These are phyloP conservation scores for Auricularia sp. DNA, from an alignment of 768 basidiomycete species.

Conservation along the genomic window DNA sequence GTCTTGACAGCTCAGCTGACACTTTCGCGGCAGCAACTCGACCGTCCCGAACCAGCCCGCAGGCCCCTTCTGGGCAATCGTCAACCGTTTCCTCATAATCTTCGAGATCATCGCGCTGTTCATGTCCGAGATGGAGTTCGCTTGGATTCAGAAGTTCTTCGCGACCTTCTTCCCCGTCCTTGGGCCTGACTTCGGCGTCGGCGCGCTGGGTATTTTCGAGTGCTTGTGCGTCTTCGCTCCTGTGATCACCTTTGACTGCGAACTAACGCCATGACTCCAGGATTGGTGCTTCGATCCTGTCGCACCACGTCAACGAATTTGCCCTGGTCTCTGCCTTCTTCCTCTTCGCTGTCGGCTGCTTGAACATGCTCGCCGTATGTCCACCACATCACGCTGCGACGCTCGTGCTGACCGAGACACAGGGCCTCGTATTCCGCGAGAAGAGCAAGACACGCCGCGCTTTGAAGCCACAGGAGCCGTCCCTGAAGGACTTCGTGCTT, in stretches of 20 bases:
- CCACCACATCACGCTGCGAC: slow-evolving; percentile 49
- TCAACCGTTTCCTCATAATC: slow-evolving; percentile 80
- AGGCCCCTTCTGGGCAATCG: slow-evolving; percentile 84
- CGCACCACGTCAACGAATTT: slow-evolving; percentile 70
- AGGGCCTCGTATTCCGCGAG: slow-evolving; percentile 56
- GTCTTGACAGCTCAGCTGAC: background rate
- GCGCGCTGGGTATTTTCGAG: slow-evolving; percentile 80
- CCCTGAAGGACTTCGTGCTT: slow-evolving; percentile 6
- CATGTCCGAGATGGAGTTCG: slow-evolving; percentile 56
- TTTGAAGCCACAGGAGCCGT: slow-evolving; percentile 44
- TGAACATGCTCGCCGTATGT: slow-evolving; percentile 72
- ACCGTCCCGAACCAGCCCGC: slow-evolving; percentile 88
- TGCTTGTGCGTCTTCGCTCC: slow-evolving; percentile 47
- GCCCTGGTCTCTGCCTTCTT: slow-evolving; percentile 87
- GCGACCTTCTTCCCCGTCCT: slow-evolving; percentile 79
- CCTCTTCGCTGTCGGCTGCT: slow-evolving; percentile 82
- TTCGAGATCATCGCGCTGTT: slow-evolving; percentile 74
- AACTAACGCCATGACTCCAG: background rate
- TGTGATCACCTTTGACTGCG: background rate
- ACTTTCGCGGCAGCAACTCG: slow-evolving; percentile 39
- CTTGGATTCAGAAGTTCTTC: slow-evolving; percentile 74
- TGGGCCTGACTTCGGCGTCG: slow-evolving; percentile 75
- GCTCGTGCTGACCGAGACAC: slow-evolving; percentile 53
- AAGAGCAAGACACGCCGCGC: slow-evolving; percentile 55
- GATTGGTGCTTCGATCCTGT: slow-evolving; percentile 45